These are phyloP conservation scores for Penicillium sp. DNA, from an alignment of 2,329 filamentous ascomycete species.

Conservation along the genomic window DNA sequence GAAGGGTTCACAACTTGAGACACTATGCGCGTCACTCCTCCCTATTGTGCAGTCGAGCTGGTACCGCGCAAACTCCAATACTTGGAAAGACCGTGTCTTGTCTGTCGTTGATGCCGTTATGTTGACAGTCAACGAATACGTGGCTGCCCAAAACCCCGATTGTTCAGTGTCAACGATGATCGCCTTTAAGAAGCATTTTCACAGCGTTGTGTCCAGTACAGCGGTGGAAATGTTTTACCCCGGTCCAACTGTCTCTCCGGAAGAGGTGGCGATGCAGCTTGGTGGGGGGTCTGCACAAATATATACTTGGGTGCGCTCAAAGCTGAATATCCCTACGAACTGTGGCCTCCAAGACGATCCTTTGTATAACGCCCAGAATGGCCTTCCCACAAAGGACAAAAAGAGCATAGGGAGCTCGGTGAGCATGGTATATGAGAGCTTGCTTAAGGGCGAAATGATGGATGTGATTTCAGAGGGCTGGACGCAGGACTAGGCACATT, in stretches of 20 bases:
- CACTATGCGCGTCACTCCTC: not conserved
- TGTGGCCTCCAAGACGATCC: constrained; percentile 14
- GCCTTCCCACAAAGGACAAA: constrained; percentile 6
- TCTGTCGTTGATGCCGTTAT: constrained; percentile 8
- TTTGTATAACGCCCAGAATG: constrained; percentile 13
- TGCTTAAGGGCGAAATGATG: constrained; percentile 12
- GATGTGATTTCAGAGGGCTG: not conserved
- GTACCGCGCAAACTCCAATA: constrained; percentile 13
- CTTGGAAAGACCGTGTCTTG: constrained; percentile 15
- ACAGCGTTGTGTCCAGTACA: not conserved
- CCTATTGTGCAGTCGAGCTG: constrained; percentile 11
- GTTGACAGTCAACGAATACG: constrained; percentile 4
- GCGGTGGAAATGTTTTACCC: constrained; percentile 11
- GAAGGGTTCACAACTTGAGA: not conserved
- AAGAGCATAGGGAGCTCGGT: constrained; percentile 14
- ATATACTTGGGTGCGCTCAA: constrained; percentile 13
- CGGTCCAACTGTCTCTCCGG: constrained; percentile 1
- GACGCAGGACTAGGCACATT: not conserved
- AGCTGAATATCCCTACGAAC: constrained; percentile 9
- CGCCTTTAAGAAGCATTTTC: constrained; percentile 9
- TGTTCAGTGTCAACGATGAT: constrained; percentile 6
- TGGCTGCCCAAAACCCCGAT: constrained; percentile 2
- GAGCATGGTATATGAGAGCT: constrained; percentile 11
- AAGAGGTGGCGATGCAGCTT: constrained; percentile 5
- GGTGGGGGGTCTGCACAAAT: constrained; percentile 10